Percentiles rank a stretch among this genome's conserved stretches.
Evolutionary conservation across 208 protist species (phyloP).

Genomic region (Leishmania arabica): DNA sequence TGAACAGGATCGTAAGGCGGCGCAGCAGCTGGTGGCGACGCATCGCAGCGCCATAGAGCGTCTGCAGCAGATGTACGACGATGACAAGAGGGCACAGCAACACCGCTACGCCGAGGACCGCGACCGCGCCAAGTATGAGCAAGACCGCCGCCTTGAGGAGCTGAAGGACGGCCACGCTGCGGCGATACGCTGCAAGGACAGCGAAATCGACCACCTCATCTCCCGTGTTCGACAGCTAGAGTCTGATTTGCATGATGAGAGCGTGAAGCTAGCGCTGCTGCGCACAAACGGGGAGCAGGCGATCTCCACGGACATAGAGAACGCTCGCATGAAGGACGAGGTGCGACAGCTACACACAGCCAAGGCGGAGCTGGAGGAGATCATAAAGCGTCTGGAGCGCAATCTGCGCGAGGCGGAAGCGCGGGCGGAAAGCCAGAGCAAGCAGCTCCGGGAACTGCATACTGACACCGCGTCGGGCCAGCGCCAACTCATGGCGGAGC

Average conservation of each 20-base stretch:
- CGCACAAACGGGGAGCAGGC: conserved; percentile 9
- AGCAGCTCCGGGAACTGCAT: conserved; percentile 56
- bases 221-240: conserved; percentile 46
- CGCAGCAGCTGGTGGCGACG: conserved; percentile 44
- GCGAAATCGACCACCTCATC: conserved; percentile 42
- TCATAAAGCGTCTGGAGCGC: conserved; percentile 48
- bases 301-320: conserved; percentile 18
- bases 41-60: conserved; percentile 55
- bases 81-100: conserved; percentile 63
- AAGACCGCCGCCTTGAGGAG: conserved; percentile 52
- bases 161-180: conserved; percentile 43
- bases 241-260: conserved; percentile 53
- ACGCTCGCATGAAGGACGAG: conserved; percentile 61
- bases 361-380: conserved; percentile 50
- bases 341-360: conserved; percentile 39
- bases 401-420: conserved; percentile 50
- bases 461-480: conserved; percentile 32
- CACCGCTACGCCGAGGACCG: conserved; percentile 60
- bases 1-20: conserved; percentile 34
- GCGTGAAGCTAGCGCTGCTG: conserved; percentile 40
- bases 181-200: conserved; percentile 50
- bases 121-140: conserved; percentile 46
- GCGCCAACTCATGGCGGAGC: conserved; percentile 41
- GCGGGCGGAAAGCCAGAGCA: conserved; percentile 37
- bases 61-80: conserved; percentile 74